These are phyloP conservation scores for Chytriomyces sp. DNA, from an alignment of 192 early-diverging fungal species.

Conservation along the genomic window DNA sequence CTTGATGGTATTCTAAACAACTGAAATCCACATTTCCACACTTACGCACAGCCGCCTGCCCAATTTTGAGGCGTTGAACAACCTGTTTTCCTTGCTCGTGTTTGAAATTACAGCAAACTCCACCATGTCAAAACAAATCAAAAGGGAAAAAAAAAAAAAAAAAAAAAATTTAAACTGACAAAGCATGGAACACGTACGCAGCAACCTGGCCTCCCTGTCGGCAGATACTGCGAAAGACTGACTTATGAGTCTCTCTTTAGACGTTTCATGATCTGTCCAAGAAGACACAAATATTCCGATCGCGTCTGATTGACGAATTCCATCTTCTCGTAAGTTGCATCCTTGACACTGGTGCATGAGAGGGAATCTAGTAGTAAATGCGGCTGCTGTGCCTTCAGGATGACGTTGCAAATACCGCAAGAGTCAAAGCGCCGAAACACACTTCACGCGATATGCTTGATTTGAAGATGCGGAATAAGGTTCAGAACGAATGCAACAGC, in stretches of 20 bases:
- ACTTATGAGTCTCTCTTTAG: background rate
- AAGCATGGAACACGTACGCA: too few species aligned
- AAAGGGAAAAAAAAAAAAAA: too few species aligned
- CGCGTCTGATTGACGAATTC: constrained; percentile 51
- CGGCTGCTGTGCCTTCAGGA: constrained; percentile 1
- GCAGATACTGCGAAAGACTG: too few species aligned
- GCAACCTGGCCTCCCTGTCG: too few species aligned
- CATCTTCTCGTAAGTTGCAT: constrained; percentile 44
- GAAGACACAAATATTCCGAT: constrained; percentile 38
- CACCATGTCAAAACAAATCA: too few species aligned
- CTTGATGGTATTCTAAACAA: too few species aligned
- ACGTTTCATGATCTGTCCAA: constrained; percentile 47
- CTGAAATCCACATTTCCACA: too few species aligned
- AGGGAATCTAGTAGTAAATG: background rate
- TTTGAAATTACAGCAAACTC: too few species aligned
- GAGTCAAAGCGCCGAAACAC: constrained; percentile 40
- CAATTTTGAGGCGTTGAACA: too few species aligned
- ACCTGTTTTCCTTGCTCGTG: too few species aligned
- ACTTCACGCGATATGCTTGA: constrained; percentile 41
- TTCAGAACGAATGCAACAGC: constrained; percentile 8
- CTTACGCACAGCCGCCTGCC: too few species aligned
- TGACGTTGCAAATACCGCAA: constrained; percentile 37
- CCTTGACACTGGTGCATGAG: background rate
- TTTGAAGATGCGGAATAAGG: constrained; percentile 35
- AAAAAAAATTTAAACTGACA: too few species aligned